Percentiles rank a stretch among this genome's conserved stretches.
These are phyloP conservation scores for Thecamonas trahens DNA, from an alignment of 78 protist species.

Conservation along the genomic window DNA sequence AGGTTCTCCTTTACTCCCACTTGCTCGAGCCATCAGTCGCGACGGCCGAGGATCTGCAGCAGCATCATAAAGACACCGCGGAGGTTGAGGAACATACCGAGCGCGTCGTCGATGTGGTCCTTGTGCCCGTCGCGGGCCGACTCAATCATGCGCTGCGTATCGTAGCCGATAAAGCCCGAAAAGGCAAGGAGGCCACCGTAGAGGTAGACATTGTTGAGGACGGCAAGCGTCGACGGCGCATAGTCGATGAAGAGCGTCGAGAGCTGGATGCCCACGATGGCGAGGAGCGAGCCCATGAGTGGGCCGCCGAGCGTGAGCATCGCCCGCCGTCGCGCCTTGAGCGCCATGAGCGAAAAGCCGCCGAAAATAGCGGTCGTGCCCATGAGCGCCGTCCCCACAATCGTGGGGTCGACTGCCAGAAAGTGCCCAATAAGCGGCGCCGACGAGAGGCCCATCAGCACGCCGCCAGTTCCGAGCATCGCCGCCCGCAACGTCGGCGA, in stretches of 20 bases:
- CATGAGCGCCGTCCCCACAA: neutral
- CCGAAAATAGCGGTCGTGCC: conserved; percentile 3
- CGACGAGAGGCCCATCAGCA: no score
- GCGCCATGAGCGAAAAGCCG: neutral
- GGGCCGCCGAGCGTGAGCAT: neutral
- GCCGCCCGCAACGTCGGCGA: no score
- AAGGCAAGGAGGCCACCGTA: neutral
- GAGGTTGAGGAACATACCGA: neutral
- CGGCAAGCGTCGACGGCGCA: neutral
- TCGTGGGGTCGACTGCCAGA: neutral
- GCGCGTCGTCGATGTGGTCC: neutral
- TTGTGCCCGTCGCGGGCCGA: neutral
- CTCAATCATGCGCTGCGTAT: conserved; percentile 2
- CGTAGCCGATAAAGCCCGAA: neutral
- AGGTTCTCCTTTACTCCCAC: no score
- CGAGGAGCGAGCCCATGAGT: neutral
- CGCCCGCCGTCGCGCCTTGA: neutral
- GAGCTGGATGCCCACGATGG: no score
- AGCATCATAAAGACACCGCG: no score
- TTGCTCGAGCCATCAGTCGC: no score
- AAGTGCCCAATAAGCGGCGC: no score
- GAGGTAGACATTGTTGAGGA: neutral
- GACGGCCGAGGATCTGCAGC: no score
- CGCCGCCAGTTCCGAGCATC: no score
- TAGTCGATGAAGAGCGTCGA: no score